These are phyloP conservation scores for Fusarium annulatum DNA, from an alignment of 2,329 filamentous ascomycete genomes.

Conservation along the genomic window DNA sequence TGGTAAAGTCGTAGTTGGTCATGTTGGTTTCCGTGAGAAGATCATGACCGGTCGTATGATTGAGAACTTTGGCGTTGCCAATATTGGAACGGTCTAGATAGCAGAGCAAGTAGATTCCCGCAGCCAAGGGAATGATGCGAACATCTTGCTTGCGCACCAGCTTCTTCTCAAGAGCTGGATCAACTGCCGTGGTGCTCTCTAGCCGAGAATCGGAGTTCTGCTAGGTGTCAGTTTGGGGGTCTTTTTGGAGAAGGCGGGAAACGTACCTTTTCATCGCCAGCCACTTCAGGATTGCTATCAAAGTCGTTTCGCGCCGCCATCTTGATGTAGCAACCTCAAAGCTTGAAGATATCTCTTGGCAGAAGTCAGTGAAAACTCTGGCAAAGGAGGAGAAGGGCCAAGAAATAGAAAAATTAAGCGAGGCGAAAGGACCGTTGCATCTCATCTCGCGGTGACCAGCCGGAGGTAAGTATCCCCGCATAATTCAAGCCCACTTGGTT, in stretches of 20 bases:
- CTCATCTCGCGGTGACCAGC: conserved; percentile 6
- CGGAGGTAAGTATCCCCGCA: conserved; percentile 23
- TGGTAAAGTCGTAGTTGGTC: conserved; percentile 66
- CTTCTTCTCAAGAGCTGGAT: conserved; percentile 14
- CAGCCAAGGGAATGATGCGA: conserved; percentile 39
- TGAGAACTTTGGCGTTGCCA: conserved; percentile 54
- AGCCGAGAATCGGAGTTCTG: conserved; percentile 18
- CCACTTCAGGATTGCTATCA: conserved; percentile 6
- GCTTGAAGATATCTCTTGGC: not conserved
- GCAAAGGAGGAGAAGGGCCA: not conserved
- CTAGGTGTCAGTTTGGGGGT: conserved; percentile 5
- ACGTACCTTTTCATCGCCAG: conserved; percentile 25
- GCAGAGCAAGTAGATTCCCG: conserved; percentile 52
- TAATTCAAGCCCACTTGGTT: conserved; percentile 1
- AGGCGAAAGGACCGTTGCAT: conserved; percentile 17
- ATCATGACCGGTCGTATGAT: conserved; percentile 48
- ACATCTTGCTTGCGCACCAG: conserved; percentile 34
- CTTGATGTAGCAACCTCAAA: not conserved
- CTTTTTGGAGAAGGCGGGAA: not conserved
- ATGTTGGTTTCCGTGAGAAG: conserved; percentile 58
- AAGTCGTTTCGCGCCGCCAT: conserved; percentile 19
- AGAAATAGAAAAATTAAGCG: conserved; percentile 2
- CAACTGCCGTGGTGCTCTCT: conserved; percentile 7
- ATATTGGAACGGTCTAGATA: conserved; percentile 65
- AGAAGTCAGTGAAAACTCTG: not conserved